Evolutionary conservation across 139 green algal genomes (phyloP), one percentile per base, ranked within the genome.

Genomic region (Volvox africanus): DNA sequence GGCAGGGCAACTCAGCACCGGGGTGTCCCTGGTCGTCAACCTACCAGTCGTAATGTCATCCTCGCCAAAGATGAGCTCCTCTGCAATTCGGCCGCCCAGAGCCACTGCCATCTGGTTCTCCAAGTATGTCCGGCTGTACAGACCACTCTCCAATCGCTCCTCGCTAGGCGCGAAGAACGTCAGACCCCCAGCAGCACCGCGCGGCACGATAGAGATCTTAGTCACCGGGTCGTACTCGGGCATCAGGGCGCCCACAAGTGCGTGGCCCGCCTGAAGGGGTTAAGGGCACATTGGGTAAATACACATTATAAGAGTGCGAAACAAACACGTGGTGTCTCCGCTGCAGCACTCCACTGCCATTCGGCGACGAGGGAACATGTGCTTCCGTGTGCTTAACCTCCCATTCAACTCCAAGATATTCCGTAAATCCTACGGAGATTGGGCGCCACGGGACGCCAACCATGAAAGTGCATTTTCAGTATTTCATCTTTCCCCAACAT

Each of bases 151-250:
- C 71, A 99, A 95, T 62, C 97, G 95, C 96, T 99, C 92, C 94
- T 99, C 97, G 20, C 81, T 95, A 85, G 97, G 97, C 12, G 97
- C 97, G 87, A 99, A 99, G 95, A 99, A 99, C 71, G 97, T 99
- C 20, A 99, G 95, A 61, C 98, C 98, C 77, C 98, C 98, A 28
- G 98, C 98, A 77, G 90, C 93, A 50, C 98, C 98, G 68, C 98
- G 97, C 2, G 98, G 98, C 71, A 99, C 98, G 89, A 99, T 99
- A 89, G 94, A 97, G 95, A 99, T 99, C 95, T 99, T 99, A 88
- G 97, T 98, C 28, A 99, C 98, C 1, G 98, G 96, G 95, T 99
- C 98, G 92, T 99, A 99, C 95, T 99, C 98, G 18, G 98, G 98
- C 98, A 99, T 99, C 24, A 99, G 94, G 14, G 98, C 98, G 87